These are phyloP conservation scores for Aspergillus sojae DNA, from an alignment of 2,329 filamentous ascomycete genomes.

Conservation along the genomic window DNA sequence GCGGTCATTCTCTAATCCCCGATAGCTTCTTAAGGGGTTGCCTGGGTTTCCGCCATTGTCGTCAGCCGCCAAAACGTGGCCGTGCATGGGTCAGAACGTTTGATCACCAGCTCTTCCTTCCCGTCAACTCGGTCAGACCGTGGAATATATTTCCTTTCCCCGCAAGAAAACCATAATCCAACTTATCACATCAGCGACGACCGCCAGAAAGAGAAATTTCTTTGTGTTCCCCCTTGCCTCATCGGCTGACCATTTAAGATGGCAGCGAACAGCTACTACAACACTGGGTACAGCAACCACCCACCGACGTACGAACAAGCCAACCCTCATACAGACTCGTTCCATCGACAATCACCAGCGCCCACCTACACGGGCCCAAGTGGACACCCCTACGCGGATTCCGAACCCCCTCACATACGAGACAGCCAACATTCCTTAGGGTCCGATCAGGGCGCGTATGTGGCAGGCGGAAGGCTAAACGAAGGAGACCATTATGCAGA, in stretches of 20 bases:
- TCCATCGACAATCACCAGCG: constrained; percentile 34
- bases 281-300: constrained; percentile 40
- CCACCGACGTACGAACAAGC: constrained; percentile 36
- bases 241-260: constrained; percentile 45
- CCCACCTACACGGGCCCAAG: constrained; percentile 25
- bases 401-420: constrained; percentile 41
- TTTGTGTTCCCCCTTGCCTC: constrained; percentile 4
- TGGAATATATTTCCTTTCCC: constrained; percentile 6
- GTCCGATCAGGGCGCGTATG: constrained; percentile 37
- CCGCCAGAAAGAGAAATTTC: neutral
- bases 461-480: constrained; percentile 33
- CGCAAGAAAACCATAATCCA: neutral
- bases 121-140: neutral
- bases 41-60: constrained; percentile 4
- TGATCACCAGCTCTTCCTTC: neutral
- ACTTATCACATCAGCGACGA: neutral
- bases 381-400: constrained; percentile 43
- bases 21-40: neutral
- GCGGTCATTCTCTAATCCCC: neutral
- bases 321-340: constrained; percentile 40
- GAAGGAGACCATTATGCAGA: constrained; percentile 44
- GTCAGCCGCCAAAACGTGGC: constrained; percentile 13
- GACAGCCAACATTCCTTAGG: constrained; percentile 41
- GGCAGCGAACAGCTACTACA: constrained; percentile 70
- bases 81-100: constrained; percentile 9